Conservation (phyloP, 306 rosid species). For the Vigna mungo region DNA sequence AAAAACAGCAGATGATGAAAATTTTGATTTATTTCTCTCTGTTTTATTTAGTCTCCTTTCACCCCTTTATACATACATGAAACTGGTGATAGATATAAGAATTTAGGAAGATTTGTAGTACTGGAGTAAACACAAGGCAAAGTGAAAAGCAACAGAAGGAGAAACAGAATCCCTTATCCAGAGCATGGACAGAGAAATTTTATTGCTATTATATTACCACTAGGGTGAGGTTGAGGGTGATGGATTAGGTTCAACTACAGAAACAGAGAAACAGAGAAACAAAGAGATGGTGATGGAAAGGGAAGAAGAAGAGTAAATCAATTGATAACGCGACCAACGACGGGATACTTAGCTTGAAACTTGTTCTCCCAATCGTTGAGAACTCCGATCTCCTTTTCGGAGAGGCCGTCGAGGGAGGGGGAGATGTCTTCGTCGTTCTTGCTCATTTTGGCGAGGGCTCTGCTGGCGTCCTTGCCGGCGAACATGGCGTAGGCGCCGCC, state of each 20-base stretch:
- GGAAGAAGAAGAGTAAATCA: too few species aligned
- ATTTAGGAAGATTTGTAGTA: neutral
- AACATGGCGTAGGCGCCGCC: slow-evolving; percentile 92
- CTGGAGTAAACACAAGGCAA: neutral
- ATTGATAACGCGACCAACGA: slow-evolving; percentile 68
- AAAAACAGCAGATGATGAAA: too few species aligned
- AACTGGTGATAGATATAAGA: neutral
- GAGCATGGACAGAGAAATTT: too few species aligned
- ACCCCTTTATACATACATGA: too few species aligned
- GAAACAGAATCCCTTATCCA: neutral
- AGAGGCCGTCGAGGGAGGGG: slow-evolving; percentile 77
- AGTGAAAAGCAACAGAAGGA: neutral
- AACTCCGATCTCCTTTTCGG: slow-evolving; percentile 95
- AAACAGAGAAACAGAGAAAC: neutral
- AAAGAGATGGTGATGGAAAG: too few species aligned
- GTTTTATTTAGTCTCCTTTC: too few species aligned
- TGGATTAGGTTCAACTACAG: neutral
- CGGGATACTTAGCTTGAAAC: slow-evolving; percentile 91
- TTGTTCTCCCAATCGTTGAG: slow-evolving; percentile 95
- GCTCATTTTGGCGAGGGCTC: slow-evolving; percentile 97
- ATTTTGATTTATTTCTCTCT: too few species aligned
- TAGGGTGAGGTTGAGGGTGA: too few species aligned
- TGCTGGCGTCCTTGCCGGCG: slow-evolving; percentile 95
- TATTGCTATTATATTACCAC: too few species aligned
- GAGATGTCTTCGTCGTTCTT: slow-evolving; percentile 79